Conservation (phyloP, 2,329 filamentous ascomycete genomes). For the Pseudogymnoascus sp. region DNA sequence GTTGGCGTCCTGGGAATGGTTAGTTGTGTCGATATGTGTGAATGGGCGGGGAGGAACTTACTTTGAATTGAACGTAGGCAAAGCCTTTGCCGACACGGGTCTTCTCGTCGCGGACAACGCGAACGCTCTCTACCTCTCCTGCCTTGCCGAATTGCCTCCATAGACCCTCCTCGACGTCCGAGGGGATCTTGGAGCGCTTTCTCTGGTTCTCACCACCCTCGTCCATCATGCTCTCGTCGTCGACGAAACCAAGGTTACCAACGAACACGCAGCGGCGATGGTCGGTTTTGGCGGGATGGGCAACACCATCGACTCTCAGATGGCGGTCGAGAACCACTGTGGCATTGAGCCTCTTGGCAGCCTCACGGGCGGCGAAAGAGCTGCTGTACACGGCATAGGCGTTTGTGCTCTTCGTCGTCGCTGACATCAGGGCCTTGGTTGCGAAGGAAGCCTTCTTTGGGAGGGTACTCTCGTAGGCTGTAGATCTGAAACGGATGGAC, state of each 20-base stretch:
- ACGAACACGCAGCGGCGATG: slow-evolving; percentile 91
- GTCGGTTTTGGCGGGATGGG: slow-evolving; percentile 75
- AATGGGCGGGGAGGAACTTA: slow-evolving; percentile 31
- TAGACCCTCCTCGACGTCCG: slow-evolving; percentile 86
- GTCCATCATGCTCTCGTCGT: slow-evolving; percentile 71
- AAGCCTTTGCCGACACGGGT: slow-evolving; percentile 95
- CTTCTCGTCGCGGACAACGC: slow-evolving; percentile 79
- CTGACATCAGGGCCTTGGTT: slow-evolving; percentile 80
- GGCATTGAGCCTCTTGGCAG: slow-evolving; percentile 73
- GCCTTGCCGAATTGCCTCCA: slow-evolving; percentile 73
- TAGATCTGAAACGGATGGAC: slow-evolving; percentile 89
- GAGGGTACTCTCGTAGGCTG: slow-evolving; percentile 70
- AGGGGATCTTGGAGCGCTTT: slow-evolving; percentile 66
- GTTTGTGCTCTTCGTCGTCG: slow-evolving; percentile 88
- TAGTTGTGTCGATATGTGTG: slow-evolving; percentile 14
- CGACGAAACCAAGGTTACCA: slow-evolving; percentile 91
- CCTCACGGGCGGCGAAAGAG: slow-evolving; percentile 64
- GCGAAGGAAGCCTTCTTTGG: slow-evolving; percentile 94
- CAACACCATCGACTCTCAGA: slow-evolving; percentile 81
- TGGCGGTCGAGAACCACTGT: slow-evolving; percentile 78
- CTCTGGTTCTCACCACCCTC: slow-evolving; percentile 61
- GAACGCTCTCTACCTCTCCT: slow-evolving; percentile 85
- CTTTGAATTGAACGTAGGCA: slow-evolving; percentile 92
- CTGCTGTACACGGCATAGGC: slow-evolving; percentile 89
- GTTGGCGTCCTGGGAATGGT: slow-evolving; percentile 58